Conservation (phyloP, 306 rosid genomes). For the Canavalia ensiformis region DNA sequence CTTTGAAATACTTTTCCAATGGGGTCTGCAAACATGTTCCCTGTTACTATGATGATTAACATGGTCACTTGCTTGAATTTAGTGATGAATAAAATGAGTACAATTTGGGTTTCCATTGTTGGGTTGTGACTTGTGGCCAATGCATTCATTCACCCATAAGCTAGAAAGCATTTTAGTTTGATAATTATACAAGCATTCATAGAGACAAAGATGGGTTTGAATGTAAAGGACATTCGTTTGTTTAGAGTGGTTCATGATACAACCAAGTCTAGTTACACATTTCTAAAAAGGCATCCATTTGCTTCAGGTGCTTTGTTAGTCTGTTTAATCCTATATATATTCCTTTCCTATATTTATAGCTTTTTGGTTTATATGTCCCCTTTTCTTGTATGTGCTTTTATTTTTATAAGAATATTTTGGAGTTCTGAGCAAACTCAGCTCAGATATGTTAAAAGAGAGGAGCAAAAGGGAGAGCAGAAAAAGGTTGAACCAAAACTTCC, state of each 20-base stretch:
- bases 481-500: conserved; percentile 24
- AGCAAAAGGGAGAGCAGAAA: conserved; percentile 38
- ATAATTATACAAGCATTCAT: conserved; percentile 1
- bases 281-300: conserved; percentile 60
- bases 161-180: conserved; percentile 26
- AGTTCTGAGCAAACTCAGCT: conserved; percentile 70
- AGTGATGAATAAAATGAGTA: conserved; percentile 5
- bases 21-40: conserved; percentile 13
- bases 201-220: conserved; percentile 66
- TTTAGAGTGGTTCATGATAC: conserved; percentile 53
- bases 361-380: conserved; percentile 69
- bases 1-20: conserved; percentile 10
- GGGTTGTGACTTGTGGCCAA: conserved; percentile 4
- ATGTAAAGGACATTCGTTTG: conserved; percentile 55
- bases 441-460: conserved; percentile 42
- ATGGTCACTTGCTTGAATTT: conserved; percentile 11
- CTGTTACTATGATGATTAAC: conserved; percentile 12
- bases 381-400: conserved; percentile 61
- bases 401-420: conserved; percentile 72
- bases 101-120: conserved; percentile 2
- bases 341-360: conserved; percentile 59
- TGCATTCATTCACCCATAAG: not conserved
- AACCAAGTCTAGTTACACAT: conserved; percentile 50
- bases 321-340: conserved; percentile 53
- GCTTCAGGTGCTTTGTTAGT: conserved; percentile 50